phyloP scores from a whole-genome alignment of 257 asterid genomes.

The Solanum raphanifolium region DNA sequence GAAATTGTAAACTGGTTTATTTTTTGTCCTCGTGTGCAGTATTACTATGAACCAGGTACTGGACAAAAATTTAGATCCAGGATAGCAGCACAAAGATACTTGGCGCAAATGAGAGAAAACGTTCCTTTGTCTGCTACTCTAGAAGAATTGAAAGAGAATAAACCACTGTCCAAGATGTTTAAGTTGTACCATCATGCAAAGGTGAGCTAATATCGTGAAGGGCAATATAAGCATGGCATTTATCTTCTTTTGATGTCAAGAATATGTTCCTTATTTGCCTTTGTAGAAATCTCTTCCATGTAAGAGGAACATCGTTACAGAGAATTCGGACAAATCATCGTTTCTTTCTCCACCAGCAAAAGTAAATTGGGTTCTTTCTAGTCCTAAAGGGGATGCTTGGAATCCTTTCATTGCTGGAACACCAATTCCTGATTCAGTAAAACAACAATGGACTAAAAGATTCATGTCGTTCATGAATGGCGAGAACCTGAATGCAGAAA shows the following conservation, averaged over 20 bases:
- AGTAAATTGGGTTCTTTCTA: constrained; percentile 69
- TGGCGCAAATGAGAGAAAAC: constrained; percentile 38
- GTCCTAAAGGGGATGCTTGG: constrained; percentile 53
- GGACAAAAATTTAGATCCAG: constrained; percentile 67
- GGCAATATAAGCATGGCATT: background rate
- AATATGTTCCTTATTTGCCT: background rate
- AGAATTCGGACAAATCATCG: constrained; percentile 18
- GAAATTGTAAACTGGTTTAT: background rate
- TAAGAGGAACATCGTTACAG: constrained; percentile 14
- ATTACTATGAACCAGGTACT: constrained; percentile 69
- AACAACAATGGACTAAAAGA: constrained; percentile 57
- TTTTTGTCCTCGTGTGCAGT: constrained; percentile 27
- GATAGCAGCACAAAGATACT: constrained; percentile 40
- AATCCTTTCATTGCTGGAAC: constrained; percentile 41
- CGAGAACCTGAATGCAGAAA: constrained; percentile 4
- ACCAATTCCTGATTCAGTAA: constrained; percentile 41
- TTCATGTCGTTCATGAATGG: constrained; percentile 40
- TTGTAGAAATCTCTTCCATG: constrained; percentile 19
- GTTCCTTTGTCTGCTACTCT: constrained; percentile 38
- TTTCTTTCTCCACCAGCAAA: constrained; percentile 38
- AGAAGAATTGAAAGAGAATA: constrained; percentile 45
- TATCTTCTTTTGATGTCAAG: background rate
- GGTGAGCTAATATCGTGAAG: constrained; percentile 21
- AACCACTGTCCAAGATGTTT: constrained; percentile 44
- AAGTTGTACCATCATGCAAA: constrained; percentile 25